Conservation (phyloP, 768 basidiomycete species). For the Pluteus cervinus region DNA sequence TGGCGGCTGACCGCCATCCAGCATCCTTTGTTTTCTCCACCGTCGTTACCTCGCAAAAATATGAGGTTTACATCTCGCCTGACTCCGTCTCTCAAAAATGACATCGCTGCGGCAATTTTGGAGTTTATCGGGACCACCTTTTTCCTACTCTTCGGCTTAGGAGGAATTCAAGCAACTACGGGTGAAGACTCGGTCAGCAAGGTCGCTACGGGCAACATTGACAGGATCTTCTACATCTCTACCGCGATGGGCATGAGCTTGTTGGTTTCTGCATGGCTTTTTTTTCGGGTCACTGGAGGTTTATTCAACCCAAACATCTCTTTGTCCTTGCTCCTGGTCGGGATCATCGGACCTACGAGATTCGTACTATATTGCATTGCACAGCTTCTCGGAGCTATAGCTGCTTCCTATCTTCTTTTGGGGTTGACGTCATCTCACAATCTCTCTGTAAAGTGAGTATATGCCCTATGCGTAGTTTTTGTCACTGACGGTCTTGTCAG, state of each 20-base stretch:
- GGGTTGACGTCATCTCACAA: too few species aligned
- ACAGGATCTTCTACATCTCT: conserved; percentile 49
- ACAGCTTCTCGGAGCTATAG: conserved; percentile 54
- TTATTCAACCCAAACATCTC: conserved; percentile 64
- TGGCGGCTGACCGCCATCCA: too few species aligned
- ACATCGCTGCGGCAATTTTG: conserved; percentile 42
- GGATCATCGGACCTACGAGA: conserved; percentile 47
- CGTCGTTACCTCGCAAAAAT: too few species aligned
- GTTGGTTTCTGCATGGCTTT: conserved; percentile 60
- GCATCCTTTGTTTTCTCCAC: too few species aligned
- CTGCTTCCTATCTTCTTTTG: too few species aligned
- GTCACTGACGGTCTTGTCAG: conserved; percentile 23
- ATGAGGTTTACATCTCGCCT: too few species aligned
- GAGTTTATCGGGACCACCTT: conserved; percentile 56
- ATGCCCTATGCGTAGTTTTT: conserved; percentile 1
- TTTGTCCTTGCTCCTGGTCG: conserved; percentile 51
- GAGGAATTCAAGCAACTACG: conserved; percentile 54
- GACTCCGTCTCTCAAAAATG: conserved; percentile 32
- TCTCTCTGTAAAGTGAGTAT: conserved; percentile 49
- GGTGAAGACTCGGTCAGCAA: conserved; percentile 22
- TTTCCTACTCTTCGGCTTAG: conserved; percentile 62
- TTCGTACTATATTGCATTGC: conserved; percentile 57
- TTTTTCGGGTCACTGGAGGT: conserved; percentile 57
- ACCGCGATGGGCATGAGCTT: conserved; percentile 57
- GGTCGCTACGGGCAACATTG: conserved; percentile 23